Evolutionary conservation across 2,329 filamentous ascomycete genomes (phyloP).

Genomic region (Fusarium avenaceum): DNA sequence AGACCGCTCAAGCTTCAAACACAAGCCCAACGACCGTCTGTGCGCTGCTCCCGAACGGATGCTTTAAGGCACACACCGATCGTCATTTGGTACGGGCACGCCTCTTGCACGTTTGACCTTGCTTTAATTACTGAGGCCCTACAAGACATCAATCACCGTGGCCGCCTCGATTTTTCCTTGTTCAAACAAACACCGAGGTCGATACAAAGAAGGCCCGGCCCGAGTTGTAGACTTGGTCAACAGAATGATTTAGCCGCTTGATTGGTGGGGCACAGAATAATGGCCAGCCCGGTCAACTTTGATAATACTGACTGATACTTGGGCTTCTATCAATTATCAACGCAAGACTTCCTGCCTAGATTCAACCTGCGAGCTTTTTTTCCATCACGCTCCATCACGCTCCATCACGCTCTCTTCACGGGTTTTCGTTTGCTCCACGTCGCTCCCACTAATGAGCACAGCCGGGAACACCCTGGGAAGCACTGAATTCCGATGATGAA

Average conservation of each 20-base stretch:
- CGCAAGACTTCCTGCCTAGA: slow-evolving; percentile 21
- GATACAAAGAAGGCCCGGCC: slow-evolving; percentile 46
- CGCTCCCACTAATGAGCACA: slow-evolving; percentile 37
- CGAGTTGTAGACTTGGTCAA: slow-evolving; percentile 37
- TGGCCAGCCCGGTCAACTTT: slow-evolving; percentile 7
- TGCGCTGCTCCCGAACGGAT: slow-evolving; percentile 37
- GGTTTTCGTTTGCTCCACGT: slow-evolving; percentile 42
- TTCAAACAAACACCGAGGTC: slow-evolving; percentile 12
- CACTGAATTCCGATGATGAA: slow-evolving; percentile 54
- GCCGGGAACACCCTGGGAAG: slow-evolving; percentile 44
- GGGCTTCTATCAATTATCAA: slow-evolving; percentile 13
- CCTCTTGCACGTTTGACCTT: slow-evolving; percentile 33
- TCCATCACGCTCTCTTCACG: slow-evolving; percentile 28
- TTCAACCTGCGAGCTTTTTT: slow-evolving; percentile 14
- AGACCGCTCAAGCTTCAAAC: slow-evolving; percentile 38
- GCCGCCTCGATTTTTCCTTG: too few species aligned
- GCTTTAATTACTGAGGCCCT: slow-evolving; percentile 27
- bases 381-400: slow-evolving; percentile 9
- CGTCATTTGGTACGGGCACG: slow-evolving; percentile 24
- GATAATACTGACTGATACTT: neutral
- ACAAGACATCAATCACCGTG: slow-evolving; percentile 8
- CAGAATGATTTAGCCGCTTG: slow-evolving; percentile 21
- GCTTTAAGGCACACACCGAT: slow-evolving; percentile 28
- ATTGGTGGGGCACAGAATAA: slow-evolving; percentile 13
- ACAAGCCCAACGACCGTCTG: slow-evolving; percentile 46